These are phyloP conservation scores for Nyctanthes arbortristis DNA, from an alignment of 257 asterid genomes.

Conservation along the genomic window DNA sequence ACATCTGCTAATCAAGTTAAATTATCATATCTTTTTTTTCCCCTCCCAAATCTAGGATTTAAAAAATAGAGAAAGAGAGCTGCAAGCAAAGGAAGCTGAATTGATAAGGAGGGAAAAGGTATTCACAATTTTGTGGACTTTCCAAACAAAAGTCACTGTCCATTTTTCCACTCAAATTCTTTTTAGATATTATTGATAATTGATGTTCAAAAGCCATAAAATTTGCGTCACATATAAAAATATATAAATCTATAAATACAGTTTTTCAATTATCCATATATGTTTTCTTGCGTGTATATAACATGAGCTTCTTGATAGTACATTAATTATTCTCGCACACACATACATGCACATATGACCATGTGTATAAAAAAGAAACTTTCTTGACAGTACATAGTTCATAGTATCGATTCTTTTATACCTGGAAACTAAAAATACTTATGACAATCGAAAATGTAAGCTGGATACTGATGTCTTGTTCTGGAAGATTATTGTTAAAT, in stretches of 20 bases:
- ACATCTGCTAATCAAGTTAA: conserved; percentile 27
- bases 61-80: conserved; percentile 82
- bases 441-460: background rate
- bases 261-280: no score
- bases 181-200: background rate
- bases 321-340: no score
- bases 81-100: conserved; percentile 93
- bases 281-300: no score
- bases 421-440: background rate
- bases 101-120: conserved; percentile 92
- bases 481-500: conserved; percentile 4
- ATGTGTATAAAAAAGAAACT: background rate
- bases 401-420: conserved; percentile 7
- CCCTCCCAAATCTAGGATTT: conserved; percentile 67
- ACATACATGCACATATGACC: background rate
- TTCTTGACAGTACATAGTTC: background rate
- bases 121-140: background rate
- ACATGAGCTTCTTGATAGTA: no score
- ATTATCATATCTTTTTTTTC: conserved; percentile 5
- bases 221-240: background rate
- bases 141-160: background rate
- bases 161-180: background rate
- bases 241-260: background rate
- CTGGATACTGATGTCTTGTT: conserved; percentile 1
- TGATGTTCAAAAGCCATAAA: background rate